Conservation (phyloP, 1,139 yeast species). For the Nadsonia commutata region DNA sequence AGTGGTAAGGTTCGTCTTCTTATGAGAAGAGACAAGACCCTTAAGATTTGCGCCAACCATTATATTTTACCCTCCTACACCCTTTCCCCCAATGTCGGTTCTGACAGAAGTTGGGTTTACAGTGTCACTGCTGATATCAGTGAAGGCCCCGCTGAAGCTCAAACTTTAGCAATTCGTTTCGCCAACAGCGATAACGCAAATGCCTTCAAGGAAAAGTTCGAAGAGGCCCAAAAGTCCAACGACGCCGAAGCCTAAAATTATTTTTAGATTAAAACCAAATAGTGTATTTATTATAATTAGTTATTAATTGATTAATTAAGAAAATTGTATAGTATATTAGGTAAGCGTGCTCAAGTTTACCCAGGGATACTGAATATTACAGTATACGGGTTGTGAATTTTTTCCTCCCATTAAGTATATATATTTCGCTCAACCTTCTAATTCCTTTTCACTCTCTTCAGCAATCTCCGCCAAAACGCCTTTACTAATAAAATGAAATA, state of each 20-base stretch:
- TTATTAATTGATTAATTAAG: too few relatives aligned
- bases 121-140: conserved; percentile 87
- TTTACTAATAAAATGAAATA: conserved; percentile 49
- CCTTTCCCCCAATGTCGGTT: conserved; percentile 86
- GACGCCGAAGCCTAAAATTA: too few relatives aligned
- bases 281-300: too few relatives aligned
- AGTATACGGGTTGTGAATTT: too few relatives aligned
- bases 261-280: too few relatives aligned
- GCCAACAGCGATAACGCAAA: conserved; percentile 97
- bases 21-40: conserved; percentile 98
- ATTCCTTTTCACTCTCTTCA: too few relatives aligned
- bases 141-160: conserved; percentile 93
- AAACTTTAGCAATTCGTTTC: conserved; percentile 91
- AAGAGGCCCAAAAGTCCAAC: conserved; percentile 64
- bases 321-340: too few relatives aligned
- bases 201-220: conserved; percentile 84
- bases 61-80: conserved; percentile 72
- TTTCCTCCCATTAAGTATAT: too few relatives aligned
- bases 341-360: too few relatives aligned
- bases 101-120: conserved; percentile 98
- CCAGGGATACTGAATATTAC: too few relatives aligned
- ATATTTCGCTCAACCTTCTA: too few relatives aligned
- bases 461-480: too few relatives aligned
- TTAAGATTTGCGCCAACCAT: conserved; percentile 96
- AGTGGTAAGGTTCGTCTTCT: conserved; percentile 72